phyloP scores from a whole-genome alignment of 2,329 filamentous ascomycete species.

The Phialophora chinensis region DNA sequence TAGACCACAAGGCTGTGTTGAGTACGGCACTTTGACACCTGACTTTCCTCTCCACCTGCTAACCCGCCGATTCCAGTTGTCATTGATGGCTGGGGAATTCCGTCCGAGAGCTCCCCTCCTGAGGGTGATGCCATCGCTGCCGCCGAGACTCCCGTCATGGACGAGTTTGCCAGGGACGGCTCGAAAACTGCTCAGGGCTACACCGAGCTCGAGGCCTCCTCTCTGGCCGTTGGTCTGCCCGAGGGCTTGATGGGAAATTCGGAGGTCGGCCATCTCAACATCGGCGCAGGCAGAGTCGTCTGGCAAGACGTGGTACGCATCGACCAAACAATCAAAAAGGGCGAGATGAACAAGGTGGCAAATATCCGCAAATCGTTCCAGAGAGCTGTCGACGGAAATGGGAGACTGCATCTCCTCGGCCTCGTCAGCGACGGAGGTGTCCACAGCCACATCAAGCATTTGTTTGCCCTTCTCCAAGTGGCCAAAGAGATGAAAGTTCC shows the following conservation, averaged over 20 bases:
- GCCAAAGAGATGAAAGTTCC: slow-evolving; percentile 88
- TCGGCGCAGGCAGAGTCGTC: slow-evolving; percentile 94
- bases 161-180: slow-evolving; percentile 71
- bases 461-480: slow-evolving; percentile 83
- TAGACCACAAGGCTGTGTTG: slow-evolving; percentile 72
- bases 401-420: slow-evolving; percentile 88
- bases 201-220: slow-evolving; percentile 93
- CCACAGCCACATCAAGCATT: slow-evolving; percentile 93
- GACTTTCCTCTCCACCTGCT: slow-evolving; percentile 18
- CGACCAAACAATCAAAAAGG: slow-evolving; percentile 88
- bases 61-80: slow-evolving; percentile 68
- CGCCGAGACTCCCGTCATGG: slow-evolving; percentile 93
- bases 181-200: slow-evolving; percentile 81
- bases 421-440: slow-evolving; percentile 95
- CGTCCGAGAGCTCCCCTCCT: slow-evolving; percentile 77
- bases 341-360: slow-evolving; percentile 74
- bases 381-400: slow-evolving; percentile 83
- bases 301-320: slow-evolving; percentile 99
- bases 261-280: slow-evolving; percentile 98
- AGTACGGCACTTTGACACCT: slow-evolving; percentile 55
- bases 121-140: slow-evolving; percentile 94
- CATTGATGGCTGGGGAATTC: slow-evolving; percentile 98
- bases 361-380: slow-evolving; percentile 80
- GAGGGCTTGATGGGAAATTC: slow-evolving; percentile 99
- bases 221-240: slow-evolving; percentile 90